Conservation (phyloP, 2,329 filamentous ascomycete genomes). For the Aspergillus quadrilineatus region DNA sequence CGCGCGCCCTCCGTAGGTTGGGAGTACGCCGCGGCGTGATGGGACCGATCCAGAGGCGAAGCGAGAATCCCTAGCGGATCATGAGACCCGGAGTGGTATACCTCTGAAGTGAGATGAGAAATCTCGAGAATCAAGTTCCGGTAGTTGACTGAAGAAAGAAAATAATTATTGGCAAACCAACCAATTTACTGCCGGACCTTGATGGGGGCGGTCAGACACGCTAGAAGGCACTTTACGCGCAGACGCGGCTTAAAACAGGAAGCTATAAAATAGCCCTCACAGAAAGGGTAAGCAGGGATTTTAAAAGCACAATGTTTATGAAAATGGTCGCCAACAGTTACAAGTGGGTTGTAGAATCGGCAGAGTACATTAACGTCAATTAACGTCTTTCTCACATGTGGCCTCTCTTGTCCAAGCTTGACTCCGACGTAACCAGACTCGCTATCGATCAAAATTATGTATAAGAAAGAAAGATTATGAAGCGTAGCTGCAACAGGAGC, state of each 20-base stretch:
- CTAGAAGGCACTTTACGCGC: constrained; percentile 1
- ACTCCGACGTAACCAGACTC: constrained; percentile 11
- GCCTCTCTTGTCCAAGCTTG: constrained; percentile 17
- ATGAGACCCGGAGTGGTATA: not conserved
- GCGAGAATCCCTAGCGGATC: not conserved
- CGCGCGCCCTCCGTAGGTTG: not conserved
- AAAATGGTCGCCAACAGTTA: constrained; percentile 3
- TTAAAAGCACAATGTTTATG: not conserved
- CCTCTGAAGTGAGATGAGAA: not conserved
- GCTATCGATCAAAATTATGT: constrained; percentile 13
- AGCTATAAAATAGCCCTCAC: not conserved
- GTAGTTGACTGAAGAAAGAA: constrained; percentile 11
- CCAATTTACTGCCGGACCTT: constrained; percentile 4
- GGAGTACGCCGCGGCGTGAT: not conserved
- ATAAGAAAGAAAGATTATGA: constrained; percentile 14
- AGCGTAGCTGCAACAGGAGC: constrained; percentile 11
- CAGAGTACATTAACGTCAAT: constrained; percentile 29
- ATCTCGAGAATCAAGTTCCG: not conserved
- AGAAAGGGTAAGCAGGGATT: not conserved
- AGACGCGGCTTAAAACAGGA: not conserved
- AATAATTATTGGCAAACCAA: constrained; percentile 9
- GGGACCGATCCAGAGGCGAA: not conserved
- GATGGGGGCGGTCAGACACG: constrained; percentile 23
- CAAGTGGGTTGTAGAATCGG: constrained; percentile 23
- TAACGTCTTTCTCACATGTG: constrained; percentile 16